These are phyloP conservation scores for Boechera retrofracta DNA, from an alignment of 345 rosid species.

Conservation along the genomic window DNA sequence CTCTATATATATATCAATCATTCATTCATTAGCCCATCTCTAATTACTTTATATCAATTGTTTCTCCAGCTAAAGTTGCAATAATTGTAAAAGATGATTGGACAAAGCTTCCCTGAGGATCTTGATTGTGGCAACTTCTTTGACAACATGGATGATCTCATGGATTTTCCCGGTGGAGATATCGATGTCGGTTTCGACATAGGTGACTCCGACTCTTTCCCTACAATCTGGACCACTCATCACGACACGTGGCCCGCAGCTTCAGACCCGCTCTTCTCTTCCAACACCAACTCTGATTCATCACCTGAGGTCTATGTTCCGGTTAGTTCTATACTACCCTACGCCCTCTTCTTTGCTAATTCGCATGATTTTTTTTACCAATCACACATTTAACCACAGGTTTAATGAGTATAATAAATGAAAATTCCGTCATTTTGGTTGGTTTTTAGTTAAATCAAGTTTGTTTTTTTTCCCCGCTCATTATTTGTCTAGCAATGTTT, in stretches of 20 bases:
- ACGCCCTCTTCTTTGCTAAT: background rate
- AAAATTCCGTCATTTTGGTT: background rate
- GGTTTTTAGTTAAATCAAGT: background rate
- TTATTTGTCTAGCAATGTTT: background rate
- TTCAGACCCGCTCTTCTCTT: constrained; percentile 70
- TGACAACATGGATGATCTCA: constrained; percentile 89
- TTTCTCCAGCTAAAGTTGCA: background rate
- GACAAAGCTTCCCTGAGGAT: constrained; percentile 74
- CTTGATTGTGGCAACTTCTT: constrained; percentile 93
- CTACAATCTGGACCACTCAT: constrained; percentile 71
- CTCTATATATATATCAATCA: background rate
- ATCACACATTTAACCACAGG: background rate
- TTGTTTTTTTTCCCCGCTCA: background rate
- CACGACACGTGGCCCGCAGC: constrained; percentile 61
- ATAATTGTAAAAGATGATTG: constrained; percentile 61
- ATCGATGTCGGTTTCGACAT: constrained; percentile 54
- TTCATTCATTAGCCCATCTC: constrained; percentile 11
- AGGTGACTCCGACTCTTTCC: constrained; percentile 52
- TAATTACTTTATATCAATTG: constrained; percentile 4
- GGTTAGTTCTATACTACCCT: constrained; percentile 49
- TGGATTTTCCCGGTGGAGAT: constrained; percentile 82
- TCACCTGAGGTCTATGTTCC: constrained; percentile 90
- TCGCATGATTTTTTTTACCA: no score
- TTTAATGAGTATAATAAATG: background rate
- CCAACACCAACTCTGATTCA: constrained; percentile 60